Percentiles rank a stretch among this genome's conserved stretches.
phyloP scores from a whole-genome alignment of 371 early-diverging fungal species.

The Choanephora cucurbitarum region DNA sequence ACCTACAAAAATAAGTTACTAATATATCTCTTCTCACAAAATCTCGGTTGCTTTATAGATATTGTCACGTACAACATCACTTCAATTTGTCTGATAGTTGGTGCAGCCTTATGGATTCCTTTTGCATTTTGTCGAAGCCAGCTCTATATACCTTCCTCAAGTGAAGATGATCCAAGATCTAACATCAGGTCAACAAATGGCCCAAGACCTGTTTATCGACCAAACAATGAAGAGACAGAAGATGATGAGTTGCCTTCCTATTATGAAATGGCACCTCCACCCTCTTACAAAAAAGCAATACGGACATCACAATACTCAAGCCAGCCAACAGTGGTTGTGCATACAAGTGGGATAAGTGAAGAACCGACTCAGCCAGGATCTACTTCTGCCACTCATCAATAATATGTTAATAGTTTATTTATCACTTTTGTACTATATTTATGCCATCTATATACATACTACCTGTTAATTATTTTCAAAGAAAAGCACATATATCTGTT shows the following conservation, averaged over 20 bases:
- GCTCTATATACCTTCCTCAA: background rate
- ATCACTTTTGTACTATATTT: no score
- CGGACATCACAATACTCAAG: no score
- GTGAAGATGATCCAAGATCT: background rate
- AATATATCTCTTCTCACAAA: no score
- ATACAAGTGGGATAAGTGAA: no score
- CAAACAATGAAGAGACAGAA: conserved; percentile 3
- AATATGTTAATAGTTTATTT: no score
- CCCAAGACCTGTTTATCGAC: background rate
- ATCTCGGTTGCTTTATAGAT: no score
- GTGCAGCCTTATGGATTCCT: conserved; percentile 6
- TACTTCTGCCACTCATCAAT: no score
- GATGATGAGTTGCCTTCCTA: conserved; percentile 10
- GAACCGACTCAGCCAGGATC: no score
- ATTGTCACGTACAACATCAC: conserved; percentile 5
- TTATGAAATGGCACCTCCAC: conserved; percentile 14
- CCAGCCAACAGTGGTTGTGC: no score
- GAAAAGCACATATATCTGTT: no score
- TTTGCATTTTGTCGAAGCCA: conserved; percentile 11
- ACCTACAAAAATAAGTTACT: background rate
- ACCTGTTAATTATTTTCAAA: no score
- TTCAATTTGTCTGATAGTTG: background rate
- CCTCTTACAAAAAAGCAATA: conserved; percentile 7
- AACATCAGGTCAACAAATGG: conserved; percentile 1
- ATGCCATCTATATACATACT: no score